A percentile compares a stretch with the other conserved stretches of the same genome.
phyloP scores from a whole-genome alignment of 306 rosid species.

The barrel medic (Medicago truncatula) region DNA sequence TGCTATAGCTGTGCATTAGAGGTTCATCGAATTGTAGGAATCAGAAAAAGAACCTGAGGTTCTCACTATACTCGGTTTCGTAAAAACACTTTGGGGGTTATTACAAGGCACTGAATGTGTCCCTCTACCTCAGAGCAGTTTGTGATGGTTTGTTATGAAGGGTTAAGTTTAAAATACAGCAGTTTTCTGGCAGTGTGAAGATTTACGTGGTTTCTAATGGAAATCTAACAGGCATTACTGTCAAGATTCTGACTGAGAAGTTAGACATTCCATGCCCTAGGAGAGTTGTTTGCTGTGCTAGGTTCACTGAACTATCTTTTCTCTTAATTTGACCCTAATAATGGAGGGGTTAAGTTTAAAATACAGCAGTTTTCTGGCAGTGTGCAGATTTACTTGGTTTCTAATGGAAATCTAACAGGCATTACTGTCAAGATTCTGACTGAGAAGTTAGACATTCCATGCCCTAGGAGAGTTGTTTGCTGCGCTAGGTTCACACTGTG shows the following conservation, averaged over 20 bases:
- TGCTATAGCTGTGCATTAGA: slow-evolving; percentile 34
- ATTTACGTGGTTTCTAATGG: neutral
- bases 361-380: too few relatives aligned
- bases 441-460: slow-evolving; percentile 21
- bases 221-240: neutral
- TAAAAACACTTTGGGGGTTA: too few relatives aligned
- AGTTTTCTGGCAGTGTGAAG: too few relatives aligned
- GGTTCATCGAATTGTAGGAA: slow-evolving; percentile 19
- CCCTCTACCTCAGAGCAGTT: too few relatives aligned
- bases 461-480: slow-evolving; percentile 18
- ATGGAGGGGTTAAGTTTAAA: neutral
- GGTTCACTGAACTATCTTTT: neutral
- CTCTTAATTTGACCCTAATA: slow-evolving; percentile 5
- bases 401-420: neutral
- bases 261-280: slow-evolving; percentile 18
- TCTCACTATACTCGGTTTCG: neutral
- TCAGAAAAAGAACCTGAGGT: slow-evolving; percentile 27
- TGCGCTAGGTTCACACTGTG: neutral
- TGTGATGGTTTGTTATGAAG: too few relatives aligned
- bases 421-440: slow-evolving; percentile 5
- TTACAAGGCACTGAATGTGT: too few relatives aligned
- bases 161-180: too few relatives aligned
- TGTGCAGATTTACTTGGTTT: neutral
- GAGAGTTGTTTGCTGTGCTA: slow-evolving; percentile 24
- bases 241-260: slow-evolving; percentile 11